Evolutionary conservation across 495 filamentous ascomycete species (phyloP).

Genomic region (Trichoderma erinaceum): DNA sequence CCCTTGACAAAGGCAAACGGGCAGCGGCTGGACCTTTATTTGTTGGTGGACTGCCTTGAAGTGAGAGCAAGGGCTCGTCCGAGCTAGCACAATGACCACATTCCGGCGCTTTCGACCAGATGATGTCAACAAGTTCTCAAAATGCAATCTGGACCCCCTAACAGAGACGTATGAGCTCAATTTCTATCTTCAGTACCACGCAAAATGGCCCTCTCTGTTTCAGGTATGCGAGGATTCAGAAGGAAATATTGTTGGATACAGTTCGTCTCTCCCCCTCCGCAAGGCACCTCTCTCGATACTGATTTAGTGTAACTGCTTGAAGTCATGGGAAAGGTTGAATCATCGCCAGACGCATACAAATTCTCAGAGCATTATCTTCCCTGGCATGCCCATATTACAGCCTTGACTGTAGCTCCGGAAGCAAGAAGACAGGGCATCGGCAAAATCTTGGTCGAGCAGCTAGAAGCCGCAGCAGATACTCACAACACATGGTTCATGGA

Average conservation of each 20-base stretch:
- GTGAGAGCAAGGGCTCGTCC: background rate
- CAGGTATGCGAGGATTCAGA: slow-evolving; percentile 73
- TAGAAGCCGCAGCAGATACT: slow-evolving; percentile 75
- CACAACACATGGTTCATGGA: slow-evolving; percentile 92
- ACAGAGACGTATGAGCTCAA: slow-evolving; percentile 94
- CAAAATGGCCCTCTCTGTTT: slow-evolving; percentile 91
- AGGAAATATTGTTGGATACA: slow-evolving; percentile 86
- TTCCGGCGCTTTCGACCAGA: slow-evolving; percentile 41
- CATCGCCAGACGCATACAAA: slow-evolving; percentile 64
- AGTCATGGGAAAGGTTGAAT: slow-evolving; percentile 97
- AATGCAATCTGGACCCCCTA: slow-evolving; percentile 86
- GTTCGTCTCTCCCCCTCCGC: slow-evolving; percentile 48
- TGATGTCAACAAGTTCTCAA: slow-evolving; percentile 55
- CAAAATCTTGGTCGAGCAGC: slow-evolving; percentile 64
- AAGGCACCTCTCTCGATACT: background rate
- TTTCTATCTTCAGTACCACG: slow-evolving; percentile 93
- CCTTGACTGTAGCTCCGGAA: slow-evolving; percentile 83
- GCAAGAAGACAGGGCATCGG: slow-evolving; percentile 83
- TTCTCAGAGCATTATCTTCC: slow-evolving; percentile 82
- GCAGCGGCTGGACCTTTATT: background rate
- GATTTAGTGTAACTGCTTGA: background rate
- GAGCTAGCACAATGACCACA: slow-evolving; percentile 33
- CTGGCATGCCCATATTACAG: slow-evolving; percentile 97
- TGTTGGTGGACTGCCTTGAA: background rate
- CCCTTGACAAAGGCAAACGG: background rate